Percentiles rank a stretch among this genome's conserved stretches.
These are phyloP conservation scores for Ceratocystis eucalypticola DNA, from an alignment of 2,329 filamentous ascomycete species.

Conservation along the genomic window DNA sequence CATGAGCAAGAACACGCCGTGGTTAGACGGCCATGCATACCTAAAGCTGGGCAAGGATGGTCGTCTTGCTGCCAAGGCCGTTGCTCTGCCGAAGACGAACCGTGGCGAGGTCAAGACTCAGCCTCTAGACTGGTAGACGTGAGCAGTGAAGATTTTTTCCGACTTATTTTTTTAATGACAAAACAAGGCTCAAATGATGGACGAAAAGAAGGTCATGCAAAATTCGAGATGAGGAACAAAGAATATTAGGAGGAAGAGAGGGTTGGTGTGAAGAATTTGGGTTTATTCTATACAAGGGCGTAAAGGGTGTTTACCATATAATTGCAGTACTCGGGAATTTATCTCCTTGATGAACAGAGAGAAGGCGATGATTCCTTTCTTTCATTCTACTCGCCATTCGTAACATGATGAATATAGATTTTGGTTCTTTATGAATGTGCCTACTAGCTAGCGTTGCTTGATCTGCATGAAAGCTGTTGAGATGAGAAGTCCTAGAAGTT, in stretches of 20 bases:
- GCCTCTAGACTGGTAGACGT: slow-evolving; percentile 69
- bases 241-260: background rate
- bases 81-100: slow-evolving; percentile 76
- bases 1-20: slow-evolving; percentile 66
- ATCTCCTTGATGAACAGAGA: background rate
- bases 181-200: background rate
- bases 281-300: slow-evolving; percentile 11
- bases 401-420: too few relatives aligned
- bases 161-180: background rate
- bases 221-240: background rate
- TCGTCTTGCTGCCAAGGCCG: slow-evolving; percentile 43
- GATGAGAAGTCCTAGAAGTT: too few relatives aligned
- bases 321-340: background rate
- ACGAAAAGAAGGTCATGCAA: background rate
- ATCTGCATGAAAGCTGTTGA: too few relatives aligned
- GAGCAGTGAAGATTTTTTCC: background rate
- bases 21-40: slow-evolving; percentile 80
- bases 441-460: too few relatives aligned
- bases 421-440: too few relatives aligned
- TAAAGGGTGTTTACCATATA: background rate
- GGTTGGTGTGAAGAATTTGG: slow-evolving; percentile 8
- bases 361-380: background rate
- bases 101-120: slow-evolving; percentile 70
- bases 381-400: too few relatives aligned
- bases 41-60: slow-evolving; percentile 47